Conservation (phyloP, 768 basidiomycete genomes). For the Trametes villosa region DNA sequence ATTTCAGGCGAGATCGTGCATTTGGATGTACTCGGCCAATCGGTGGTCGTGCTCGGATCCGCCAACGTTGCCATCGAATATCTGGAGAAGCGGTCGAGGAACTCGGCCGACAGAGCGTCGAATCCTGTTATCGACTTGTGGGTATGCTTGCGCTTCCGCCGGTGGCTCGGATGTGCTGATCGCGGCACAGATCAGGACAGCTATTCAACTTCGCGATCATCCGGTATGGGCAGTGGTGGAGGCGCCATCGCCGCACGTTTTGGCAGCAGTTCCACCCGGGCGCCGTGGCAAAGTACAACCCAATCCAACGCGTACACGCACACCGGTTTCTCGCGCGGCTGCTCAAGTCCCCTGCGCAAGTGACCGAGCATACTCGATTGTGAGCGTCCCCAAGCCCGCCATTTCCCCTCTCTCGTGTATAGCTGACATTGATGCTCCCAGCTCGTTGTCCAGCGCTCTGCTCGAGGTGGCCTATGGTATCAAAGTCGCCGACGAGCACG, state of each 20-base stretch:
- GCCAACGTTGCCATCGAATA: constrained; percentile 28
- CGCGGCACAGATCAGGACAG: neutral
- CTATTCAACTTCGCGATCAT: constrained; percentile 8
- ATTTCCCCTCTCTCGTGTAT: no score
- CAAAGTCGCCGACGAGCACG: neutral
- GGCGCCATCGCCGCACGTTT: constrained; percentile 12
- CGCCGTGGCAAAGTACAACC: neutral
- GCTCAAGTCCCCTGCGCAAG: neutral
- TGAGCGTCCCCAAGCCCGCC: neutral
- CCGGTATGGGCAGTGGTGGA: constrained; percentile 18
- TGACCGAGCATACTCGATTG: constrained; percentile 2
- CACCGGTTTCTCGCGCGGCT: neutral
- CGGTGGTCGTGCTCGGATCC: constrained; percentile 28
- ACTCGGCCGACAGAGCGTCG: constrained; percentile 31
- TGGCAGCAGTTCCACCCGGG: constrained; percentile 15
- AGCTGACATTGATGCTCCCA: no score
- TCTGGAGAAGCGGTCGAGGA: constrained; percentile 31
- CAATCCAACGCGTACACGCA: neutral
- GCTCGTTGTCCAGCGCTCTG: no score
- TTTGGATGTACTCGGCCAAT: neutral
- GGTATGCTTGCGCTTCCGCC: neutral
- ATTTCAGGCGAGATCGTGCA: constrained; percentile 1
- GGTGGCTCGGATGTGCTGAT: neutral
- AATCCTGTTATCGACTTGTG: neutral
- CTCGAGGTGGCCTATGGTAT: neutral